A percentile compares a stretch with the other conserved stretches of the same genome.
phyloP scores from a whole-genome alignment of 2,329 filamentous ascomycete genomes.

The Dendryphion nanum region DNA sequence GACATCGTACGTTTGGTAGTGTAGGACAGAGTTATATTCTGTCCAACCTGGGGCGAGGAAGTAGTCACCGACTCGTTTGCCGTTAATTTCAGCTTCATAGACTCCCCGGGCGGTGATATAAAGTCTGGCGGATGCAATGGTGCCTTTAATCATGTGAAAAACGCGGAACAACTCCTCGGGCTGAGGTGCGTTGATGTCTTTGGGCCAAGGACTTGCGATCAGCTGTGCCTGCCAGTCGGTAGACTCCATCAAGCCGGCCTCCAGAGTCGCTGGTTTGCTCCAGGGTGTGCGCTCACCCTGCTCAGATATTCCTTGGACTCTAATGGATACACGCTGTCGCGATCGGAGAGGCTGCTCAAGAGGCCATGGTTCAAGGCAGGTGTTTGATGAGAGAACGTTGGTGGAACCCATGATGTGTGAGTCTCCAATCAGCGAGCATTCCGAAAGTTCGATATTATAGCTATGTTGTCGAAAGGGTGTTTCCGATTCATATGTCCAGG shows the following conservation, averaged over 20 bases:
- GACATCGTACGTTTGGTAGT: slow-evolving; percentile 57
- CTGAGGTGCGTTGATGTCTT: slow-evolving; percentile 16
- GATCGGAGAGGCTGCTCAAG: not conserved
- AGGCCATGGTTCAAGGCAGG: not conserved
- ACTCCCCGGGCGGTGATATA: slow-evolving; percentile 11
- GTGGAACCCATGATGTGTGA: not conserved
- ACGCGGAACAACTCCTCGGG: slow-evolving; percentile 32
- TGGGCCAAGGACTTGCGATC: slow-evolving; percentile 12
- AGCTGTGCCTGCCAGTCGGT: not conserved
- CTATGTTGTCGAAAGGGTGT: not conserved
- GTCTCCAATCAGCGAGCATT: not conserved
- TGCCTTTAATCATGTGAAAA: not conserved
- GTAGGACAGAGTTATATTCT: slow-evolving; percentile 50
- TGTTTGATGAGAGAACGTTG: not conserved
- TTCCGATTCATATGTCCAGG: not conserved
- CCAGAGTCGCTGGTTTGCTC: slow-evolving; percentile 1
- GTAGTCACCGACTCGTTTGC: slow-evolving; percentile 7
- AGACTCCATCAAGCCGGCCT: not conserved
- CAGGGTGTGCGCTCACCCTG: slow-evolving; percentile 7
- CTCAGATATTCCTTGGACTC: not conserved
- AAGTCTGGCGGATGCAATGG: slow-evolving; percentile 5
- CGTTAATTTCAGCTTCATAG: slow-evolving; percentile 11
- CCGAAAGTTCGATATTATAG: not conserved
- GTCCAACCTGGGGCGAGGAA: slow-evolving; percentile 53
- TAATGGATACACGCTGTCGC: not conserved